A percentile compares a stretch with the other conserved stretches of the same genome.
These are phyloP conservation scores for Craspedostauros australis DNA, from an alignment of 108 stramenopile species.

Conservation along the genomic window DNA sequence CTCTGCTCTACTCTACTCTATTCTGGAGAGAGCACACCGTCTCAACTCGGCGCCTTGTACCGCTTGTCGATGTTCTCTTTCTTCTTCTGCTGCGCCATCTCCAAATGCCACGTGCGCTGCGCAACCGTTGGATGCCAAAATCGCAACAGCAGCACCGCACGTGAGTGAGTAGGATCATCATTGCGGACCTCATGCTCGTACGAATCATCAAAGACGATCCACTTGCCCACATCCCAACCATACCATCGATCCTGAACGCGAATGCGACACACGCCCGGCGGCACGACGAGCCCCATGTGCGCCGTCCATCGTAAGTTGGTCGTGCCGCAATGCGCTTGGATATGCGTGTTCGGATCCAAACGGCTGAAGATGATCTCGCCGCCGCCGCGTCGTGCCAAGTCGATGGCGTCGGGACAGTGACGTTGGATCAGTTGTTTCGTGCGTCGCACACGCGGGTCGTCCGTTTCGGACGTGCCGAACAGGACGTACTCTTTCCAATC, in stretches of 20 bases:
- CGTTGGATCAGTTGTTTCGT: constrained; percentile 40
- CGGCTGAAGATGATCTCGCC: constrained; percentile 80
- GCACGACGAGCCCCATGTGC: constrained; percentile 69
- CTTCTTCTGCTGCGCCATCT: constrained; percentile 17
- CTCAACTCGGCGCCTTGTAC: no score
- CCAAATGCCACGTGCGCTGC: constrained; percentile 6
- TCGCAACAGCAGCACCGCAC: constrained; percentile 60
- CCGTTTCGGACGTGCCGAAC: constrained; percentile 51
- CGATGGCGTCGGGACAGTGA: constrained; percentile 53
- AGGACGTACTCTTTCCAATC: constrained; percentile 74
- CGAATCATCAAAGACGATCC: constrained; percentile 80
- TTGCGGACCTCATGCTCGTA: constrained; percentile 79
- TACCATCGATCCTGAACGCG: constrained; percentile 61
- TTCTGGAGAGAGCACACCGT: no score
- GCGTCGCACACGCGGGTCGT: constrained; percentile 31
- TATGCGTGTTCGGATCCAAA: constrained; percentile 49
- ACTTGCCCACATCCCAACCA: constrained; percentile 56
- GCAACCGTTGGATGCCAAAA: constrained; percentile 71
- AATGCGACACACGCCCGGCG: constrained; percentile 36
- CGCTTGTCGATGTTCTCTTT: constrained; percentile 25
- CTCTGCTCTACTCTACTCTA: no score
- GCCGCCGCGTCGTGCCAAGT: constrained; percentile 50
- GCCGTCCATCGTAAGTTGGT: constrained; percentile 76
- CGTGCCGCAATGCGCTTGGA: constrained; percentile 60
- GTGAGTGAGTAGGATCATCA: constrained; percentile 41